phyloP scores from a whole-genome alignment of 768 basidiomycete species.

The Leccinum boreale region DNA sequence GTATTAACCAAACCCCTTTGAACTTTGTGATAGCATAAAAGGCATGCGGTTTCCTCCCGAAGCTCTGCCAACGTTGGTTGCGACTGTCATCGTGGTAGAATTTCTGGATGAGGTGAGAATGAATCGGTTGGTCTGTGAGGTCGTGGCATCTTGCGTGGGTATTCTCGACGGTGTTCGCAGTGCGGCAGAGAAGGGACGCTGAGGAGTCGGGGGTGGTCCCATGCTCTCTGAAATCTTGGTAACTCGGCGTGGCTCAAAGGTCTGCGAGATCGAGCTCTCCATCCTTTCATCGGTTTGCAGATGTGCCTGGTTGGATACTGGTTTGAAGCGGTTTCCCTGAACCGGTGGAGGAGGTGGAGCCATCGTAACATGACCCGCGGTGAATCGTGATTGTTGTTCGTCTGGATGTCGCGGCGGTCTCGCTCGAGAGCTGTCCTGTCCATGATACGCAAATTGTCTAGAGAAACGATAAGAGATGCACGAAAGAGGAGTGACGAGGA shows the following conservation, averaged over 20 bases:
- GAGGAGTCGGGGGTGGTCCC: conserved; percentile 55
- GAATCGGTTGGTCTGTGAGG: conserved; percentile 31
- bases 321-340: conserved; percentile 24
- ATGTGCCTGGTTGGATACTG: conserved; percentile 16
- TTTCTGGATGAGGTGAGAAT: conserved; percentile 27
- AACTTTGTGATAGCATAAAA: conserved; percentile 43
- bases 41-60: conserved; percentile 49
- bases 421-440: conserved; percentile 42
- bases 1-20: conserved; percentile 31
- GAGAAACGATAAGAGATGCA: conserved; percentile 6
- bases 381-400: conserved; percentile 39
- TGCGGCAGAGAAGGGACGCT: conserved; percentile 26
- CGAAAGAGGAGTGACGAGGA: conserved; percentile 9
- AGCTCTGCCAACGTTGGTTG: conserved; percentile 9
- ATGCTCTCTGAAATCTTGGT: conserved; percentile 32
- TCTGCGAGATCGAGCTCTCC: conserved; percentile 11
- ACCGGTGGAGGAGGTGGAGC: conserved; percentile 28
- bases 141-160: conserved; percentile 13
- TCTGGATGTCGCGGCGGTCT: conserved; percentile 39
- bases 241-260: conserved; percentile 20
- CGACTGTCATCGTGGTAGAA: conserved; percentile 17
- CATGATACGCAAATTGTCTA: conserved; percentile 69
- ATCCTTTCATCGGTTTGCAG: conserved; percentile 8
- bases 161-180: conserved; percentile 27
- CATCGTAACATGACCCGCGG: conserved; percentile 31